A percentile compares a stretch with the other conserved stretches of the same genome.
These are phyloP conservation scores for Guyanaporus albipodus DNA, from an alignment of 768 basidiomycete genomes.

Conservation along the genomic window DNA sequence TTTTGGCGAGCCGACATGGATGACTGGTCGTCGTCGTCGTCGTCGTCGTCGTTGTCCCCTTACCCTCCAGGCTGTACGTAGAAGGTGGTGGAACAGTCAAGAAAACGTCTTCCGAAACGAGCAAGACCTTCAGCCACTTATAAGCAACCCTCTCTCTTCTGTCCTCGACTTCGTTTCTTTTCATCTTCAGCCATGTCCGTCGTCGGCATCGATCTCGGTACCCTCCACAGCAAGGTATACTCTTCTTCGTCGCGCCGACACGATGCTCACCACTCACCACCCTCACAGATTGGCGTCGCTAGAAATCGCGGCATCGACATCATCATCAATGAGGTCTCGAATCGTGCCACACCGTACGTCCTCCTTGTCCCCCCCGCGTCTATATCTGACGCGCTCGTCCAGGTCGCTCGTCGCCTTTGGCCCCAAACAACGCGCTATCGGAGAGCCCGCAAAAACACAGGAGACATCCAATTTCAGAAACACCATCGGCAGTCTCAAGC, in stretches of 20 bases:
- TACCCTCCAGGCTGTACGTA: conserved; percentile 1
- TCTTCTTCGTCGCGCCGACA: too few species aligned
- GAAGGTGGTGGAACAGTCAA: conserved; percentile 27
- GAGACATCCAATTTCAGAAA: conserved; percentile 98
- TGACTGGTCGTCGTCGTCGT: neutral
- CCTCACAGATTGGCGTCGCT: conserved; percentile 85
- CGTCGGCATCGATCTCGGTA: conserved; percentile 93
- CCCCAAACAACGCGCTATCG: conserved; percentile 83
- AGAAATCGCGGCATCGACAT: conserved; percentile 97
- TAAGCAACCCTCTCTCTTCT: too few species aligned
- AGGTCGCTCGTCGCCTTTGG: conserved; percentile 96
- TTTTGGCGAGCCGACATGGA: conserved; percentile 57
- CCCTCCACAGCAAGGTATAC: conserved; percentile 80
- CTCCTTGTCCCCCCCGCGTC: too few species aligned
- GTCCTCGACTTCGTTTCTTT: rapidly evolving
- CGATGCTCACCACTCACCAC: too few species aligned
- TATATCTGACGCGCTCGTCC: neutral
- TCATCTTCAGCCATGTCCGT: conserved; percentile 62
- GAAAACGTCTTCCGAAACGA: conserved; percentile 24
- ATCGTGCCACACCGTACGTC: conserved; percentile 91
- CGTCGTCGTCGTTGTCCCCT: neutral
- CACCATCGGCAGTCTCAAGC: conserved; percentile 90
- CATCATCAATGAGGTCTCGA: conserved; percentile 96
- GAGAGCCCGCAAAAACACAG: conserved; percentile 94
- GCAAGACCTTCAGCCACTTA: conserved; percentile 21